phyloP scores from a whole-genome alignment of 495 filamentous ascomycete species.

The Hypoxylon subgilvum region DNA sequence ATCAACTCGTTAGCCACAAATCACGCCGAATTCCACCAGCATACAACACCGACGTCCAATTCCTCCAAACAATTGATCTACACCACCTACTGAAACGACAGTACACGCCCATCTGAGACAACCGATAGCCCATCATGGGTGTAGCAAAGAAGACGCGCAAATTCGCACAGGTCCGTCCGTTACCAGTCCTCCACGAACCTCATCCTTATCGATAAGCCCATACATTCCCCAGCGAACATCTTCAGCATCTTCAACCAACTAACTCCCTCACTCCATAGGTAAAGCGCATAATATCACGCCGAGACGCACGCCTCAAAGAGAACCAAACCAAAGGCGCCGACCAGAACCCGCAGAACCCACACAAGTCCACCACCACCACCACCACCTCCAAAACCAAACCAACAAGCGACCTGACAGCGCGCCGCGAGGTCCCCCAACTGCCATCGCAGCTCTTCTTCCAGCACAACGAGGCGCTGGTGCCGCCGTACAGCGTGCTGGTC shows the following conservation, averaged over 20 bases:
- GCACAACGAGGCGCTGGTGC: conserved; percentile 87
- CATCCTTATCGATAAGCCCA: conserved; percentile 34
- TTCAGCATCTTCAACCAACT: background rate
- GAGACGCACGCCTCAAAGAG: conserved; percentile 65
- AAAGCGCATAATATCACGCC: conserved; percentile 67
- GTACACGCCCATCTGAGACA: background rate
- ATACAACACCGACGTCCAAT: background rate
- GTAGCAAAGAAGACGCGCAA: conserved; percentile 69
- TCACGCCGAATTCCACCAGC: background rate
- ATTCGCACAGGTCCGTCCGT: conserved; percentile 47
- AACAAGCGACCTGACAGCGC: conserved; percentile 54
- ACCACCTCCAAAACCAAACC: background rate
- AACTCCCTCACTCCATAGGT: conserved; percentile 47
- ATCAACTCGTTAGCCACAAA: background rate
- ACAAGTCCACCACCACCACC: conserved; percentile 45
- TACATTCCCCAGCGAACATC: background rate
- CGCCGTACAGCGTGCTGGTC: conserved; percentile 83
- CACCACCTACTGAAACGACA: background rate
- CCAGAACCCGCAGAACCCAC: conserved; percentile 61
- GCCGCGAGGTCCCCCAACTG: conserved; percentile 75
- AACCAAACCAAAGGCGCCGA: conserved; percentile 60
- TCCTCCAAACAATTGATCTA: background rate
- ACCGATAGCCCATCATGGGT: conserved; percentile 56
- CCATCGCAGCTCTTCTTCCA: conserved; percentile 92
- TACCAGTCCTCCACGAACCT: too few species aligned